These are phyloP conservation scores for Neobulgaria alba DNA, from an alignment of 2,329 filamentous ascomycete species.

Conservation along the genomic window DNA sequence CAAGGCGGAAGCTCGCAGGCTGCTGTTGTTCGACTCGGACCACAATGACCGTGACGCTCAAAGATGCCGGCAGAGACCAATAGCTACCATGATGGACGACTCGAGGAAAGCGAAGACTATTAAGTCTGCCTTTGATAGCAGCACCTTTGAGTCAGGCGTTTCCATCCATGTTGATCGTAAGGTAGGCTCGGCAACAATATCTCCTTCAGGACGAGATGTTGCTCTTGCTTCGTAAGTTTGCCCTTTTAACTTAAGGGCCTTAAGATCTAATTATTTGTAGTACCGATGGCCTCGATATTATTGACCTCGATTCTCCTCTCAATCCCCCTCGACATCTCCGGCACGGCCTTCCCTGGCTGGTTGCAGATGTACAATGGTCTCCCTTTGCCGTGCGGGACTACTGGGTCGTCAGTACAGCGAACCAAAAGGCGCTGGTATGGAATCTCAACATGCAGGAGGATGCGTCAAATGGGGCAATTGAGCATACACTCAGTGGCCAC, in stretches of 20 bases:
- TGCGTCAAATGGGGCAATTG: conserved; percentile 61
- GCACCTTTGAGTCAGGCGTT: conserved; percentile 78
- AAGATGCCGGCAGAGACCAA: conserved; percentile 15
- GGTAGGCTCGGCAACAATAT: conserved; percentile 88
- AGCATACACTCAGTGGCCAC: conserved; percentile 80
- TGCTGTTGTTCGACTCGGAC: neutral
- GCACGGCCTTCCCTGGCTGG: conserved; percentile 86
- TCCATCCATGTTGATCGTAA: conserved; percentile 66
- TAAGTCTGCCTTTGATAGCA: conserved; percentile 70
- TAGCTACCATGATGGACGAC: conserved; percentile 25
- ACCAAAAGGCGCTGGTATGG: conserved; percentile 91
- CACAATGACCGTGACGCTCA: neutral
- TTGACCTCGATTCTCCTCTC: conserved; percentile 84
- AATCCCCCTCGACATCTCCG: conserved; percentile 77
- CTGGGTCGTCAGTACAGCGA: conserved; percentile 91
- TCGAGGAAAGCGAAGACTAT: conserved; percentile 49
- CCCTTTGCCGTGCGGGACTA: conserved; percentile 83
- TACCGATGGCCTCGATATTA: conserved; percentile 80
- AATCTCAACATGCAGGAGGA: conserved; percentile 70
- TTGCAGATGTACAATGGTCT: conserved; percentile 95
- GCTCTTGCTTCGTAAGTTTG: conserved; percentile 65
- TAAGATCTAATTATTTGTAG: too few species aligned
- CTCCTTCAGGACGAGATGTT: conserved; percentile 81
- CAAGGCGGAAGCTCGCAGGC: conserved; percentile 15
- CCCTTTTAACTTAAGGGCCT: too few species aligned